A percentile compares a stretch with the other conserved stretches of the same genome.
Evolutionary conservation across 805 yeast genomes (phyloP).

Genomic region (Hanseniaspora pseudoguilliermondii): DNA sequence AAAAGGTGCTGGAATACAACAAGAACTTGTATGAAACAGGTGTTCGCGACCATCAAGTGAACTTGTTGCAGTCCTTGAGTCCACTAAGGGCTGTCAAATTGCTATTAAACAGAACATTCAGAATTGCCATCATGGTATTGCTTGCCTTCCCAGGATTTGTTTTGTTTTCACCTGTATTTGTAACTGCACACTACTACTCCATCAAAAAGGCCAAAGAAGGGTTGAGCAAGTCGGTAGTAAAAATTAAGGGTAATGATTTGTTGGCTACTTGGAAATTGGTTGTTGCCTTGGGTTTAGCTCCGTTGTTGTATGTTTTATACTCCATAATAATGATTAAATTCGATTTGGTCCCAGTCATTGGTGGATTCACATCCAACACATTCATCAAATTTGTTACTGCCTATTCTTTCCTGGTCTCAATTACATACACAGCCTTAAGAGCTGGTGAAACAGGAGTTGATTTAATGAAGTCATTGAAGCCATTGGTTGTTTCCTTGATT

Average conservation of each 20-base stretch:
- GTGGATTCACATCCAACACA: slow-evolving; percentile 7
- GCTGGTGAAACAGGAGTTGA: slow-evolving; percentile 93
- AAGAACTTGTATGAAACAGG: slow-evolving; percentile 48
- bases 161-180: slow-evolving; percentile 77
- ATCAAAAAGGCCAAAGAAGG: slow-evolving; percentile 63
- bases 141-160: slow-evolving; percentile 80
- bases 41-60: slow-evolving; percentile 48
- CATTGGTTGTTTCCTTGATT: slow-evolving; percentile 40
- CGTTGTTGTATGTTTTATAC: slow-evolving; percentile 69
- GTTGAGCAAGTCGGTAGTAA: slow-evolving; percentile 74
- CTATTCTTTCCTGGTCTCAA: slow-evolving; percentile 52
- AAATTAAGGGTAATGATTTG: slow-evolving; percentile 84
- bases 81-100: slow-evolving; percentile 40
- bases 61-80: slow-evolving; percentile 39
- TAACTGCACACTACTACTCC: slow-evolving; percentile 64
- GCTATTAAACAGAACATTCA: slow-evolving; percentile 43
- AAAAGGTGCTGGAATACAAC: slow-evolving; percentile 60
- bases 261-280: slow-evolving; percentile 95
- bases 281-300: slow-evolving; percentile 80
- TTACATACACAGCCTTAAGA: slow-evolving; percentile 81
- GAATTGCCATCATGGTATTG: slow-evolving; percentile 42
- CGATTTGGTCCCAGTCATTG: slow-evolving; percentile 12
- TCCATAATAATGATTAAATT: slow-evolving; percentile 44
- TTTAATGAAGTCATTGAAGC: slow-evolving; percentile 66
- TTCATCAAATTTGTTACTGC: slow-evolving; percentile 35